Base-by-base conservation (phyloP, 2,329 filamentous ascomycete genomes). In the Aureobasidium pullulans region DNA sequence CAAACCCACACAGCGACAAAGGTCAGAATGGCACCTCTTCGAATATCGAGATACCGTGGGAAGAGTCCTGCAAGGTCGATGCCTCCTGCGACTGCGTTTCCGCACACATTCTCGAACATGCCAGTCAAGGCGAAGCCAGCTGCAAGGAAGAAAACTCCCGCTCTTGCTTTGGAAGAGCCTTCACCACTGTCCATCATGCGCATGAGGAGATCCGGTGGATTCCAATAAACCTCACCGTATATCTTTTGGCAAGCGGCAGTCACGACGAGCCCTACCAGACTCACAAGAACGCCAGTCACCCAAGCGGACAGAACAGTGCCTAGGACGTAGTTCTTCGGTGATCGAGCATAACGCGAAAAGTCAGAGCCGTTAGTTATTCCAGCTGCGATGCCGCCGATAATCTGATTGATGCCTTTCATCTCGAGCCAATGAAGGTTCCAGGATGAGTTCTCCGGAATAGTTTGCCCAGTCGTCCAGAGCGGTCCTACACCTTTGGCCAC, bases 391-490 rank as follows among this genome's bases (percentile, higher is more conserved):
- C 70, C 64, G 1, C 76, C 76, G 10, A 78, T 64, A 31, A 70
- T 70, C 49, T 77, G 74, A 57, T 77, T 78, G 56, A 78, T 73
- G 0, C 75, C 74, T 10, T 72, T 69, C 73, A 77, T 75, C 59
- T 77, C 74, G 8, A 78, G 68, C 76, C 76, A 79, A 0, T 73
- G 75, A 0, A 70, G 64, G 61, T 72, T 74, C 69, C 70, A 76
- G 8, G 34, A 19, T 36, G 59, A 56, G 4, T 31, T 48, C 3
- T 36, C 19, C 5, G 53, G 40, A 46, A 57, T 57, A 13, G 7
- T 47, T 13, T 47, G 29, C n/a, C 53, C 53, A 6, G 53, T 48
- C 10, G 40, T 29, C 53, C 31, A 47, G 7, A 57, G 42, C 13
- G 53, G 53, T 10, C 53, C 53, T 2, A 47, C 53, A 16, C 53